Evolutionary conservation across 2,329 filamentous ascomycete species (phyloP), one percentile per base, ranked within the genome.

Genomic region (Pseudohalonectria lignicola): DNA sequence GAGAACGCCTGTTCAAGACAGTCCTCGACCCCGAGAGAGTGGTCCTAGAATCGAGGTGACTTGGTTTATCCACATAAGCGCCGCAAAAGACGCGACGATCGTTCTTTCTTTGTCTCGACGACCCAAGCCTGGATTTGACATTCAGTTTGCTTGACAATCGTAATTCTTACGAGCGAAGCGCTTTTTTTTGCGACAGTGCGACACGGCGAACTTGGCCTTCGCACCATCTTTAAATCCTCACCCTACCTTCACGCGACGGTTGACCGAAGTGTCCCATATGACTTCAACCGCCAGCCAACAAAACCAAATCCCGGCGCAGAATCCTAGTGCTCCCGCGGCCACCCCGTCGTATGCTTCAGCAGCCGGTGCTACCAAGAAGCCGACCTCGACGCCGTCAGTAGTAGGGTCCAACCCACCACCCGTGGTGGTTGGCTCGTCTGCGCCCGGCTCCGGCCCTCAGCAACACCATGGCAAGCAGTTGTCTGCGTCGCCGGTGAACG

Each of bases 401-500:
- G 67, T 72, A 57, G 71, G 72, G 57, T 71, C 74, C 47, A 64
- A 63, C 50, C 65, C 60, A 49, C 67, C 71, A 45, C 57, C 67
- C 40, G 64, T 72, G 57, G 73, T 71, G 56, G 66, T 72, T 55
- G 70, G 67, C 54, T 68, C 68, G 43, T 65, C 70, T 55, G 59
- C 64, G 46, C 57, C 68, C 48, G 56, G 64, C 23, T 8, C 23
- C 7, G 8, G 12, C 8, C 23, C 23, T 31, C 18, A 29, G 54
- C 61, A 71, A 57, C 70, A 75, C 61, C 64, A 74, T 73, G 75
- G 71, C 50, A 78, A 79, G 57, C 63, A 74, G 59, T 70, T 75
- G 56, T 76, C 80, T 53, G 74, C 76, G 53, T 79, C 85, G 69
- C 76, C 83, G 60, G 76, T 93, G 74, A 94, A 94, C 74, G 86